These are phyloP conservation scores for Colletotrichum sp. DNA, from an alignment of 2,329 filamentous ascomycete genomes.

Conservation along the genomic window DNA sequence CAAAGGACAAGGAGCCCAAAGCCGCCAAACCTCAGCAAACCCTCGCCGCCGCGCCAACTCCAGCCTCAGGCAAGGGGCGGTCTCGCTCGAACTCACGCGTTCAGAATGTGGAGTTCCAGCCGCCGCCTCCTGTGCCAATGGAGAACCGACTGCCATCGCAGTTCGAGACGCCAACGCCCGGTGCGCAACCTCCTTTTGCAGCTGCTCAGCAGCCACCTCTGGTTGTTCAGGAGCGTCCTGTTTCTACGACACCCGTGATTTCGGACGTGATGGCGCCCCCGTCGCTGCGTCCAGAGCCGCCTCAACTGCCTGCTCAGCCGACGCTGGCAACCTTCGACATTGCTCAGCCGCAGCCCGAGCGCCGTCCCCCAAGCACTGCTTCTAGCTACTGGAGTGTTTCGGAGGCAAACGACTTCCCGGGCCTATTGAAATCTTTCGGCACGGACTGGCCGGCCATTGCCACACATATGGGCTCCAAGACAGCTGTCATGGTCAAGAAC, in stretches of 20 bases:
- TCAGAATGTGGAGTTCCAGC: constrained; percentile 45
- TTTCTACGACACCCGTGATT: constrained; percentile 41
- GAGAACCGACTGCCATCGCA: constrained; percentile 47
- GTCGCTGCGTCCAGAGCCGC: constrained; percentile 60
- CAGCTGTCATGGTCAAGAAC: constrained; percentile 82
- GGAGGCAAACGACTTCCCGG: constrained; percentile 78
- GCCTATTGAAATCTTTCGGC: constrained; percentile 75
- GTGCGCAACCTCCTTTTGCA: constrained; percentile 48
- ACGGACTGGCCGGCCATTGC: constrained; percentile 81
- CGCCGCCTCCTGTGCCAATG: constrained; percentile 38
- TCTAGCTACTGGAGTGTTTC: constrained; percentile 90
- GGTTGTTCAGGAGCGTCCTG: constrained; percentile 37
- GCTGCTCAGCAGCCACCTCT: constrained; percentile 29
- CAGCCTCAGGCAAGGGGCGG: constrained; percentile 47
- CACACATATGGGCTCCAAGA: constrained; percentile 82
- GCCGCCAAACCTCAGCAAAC: constrained; percentile 36
- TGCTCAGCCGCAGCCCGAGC: constrained; percentile 49
- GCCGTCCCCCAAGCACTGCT: constrained; percentile 61
- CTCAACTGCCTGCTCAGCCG: constrained; percentile 50
- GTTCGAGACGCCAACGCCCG: constrained; percentile 47
- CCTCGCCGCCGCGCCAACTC: constrained; percentile 51
- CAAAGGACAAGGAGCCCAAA: constrained; percentile 49
- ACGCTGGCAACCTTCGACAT: constrained; percentile 58
- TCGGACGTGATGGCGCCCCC: constrained; percentile 62
- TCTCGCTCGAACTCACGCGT: constrained; percentile 61